A percentile compares a stretch with the other conserved stretches of the same genome.
These are phyloP conservation scores for Hypoxylon perforatum DNA, from an alignment of 495 filamentous ascomycete species.

Conservation along the genomic window DNA sequence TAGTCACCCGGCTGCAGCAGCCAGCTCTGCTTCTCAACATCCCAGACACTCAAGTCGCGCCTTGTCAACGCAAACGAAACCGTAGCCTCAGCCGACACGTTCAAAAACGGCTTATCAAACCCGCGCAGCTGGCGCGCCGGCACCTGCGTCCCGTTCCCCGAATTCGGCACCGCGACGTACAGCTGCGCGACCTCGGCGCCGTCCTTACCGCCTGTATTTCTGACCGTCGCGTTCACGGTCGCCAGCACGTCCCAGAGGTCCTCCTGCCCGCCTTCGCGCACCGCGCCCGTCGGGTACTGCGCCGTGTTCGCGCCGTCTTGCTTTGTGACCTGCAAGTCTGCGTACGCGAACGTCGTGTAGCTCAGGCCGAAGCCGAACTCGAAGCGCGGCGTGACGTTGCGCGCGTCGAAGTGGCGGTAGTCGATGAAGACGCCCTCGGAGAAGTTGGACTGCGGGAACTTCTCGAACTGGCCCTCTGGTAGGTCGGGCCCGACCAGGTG, in stretches of 20 bases:
- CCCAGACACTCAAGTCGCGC: slow-evolving; percentile 74
- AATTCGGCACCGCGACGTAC: slow-evolving; percentile 70
- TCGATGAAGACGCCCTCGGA: slow-evolving; percentile 67
- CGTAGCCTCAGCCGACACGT: slow-evolving; percentile 50
- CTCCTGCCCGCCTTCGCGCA: slow-evolving; percentile 64
- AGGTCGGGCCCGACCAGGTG: slow-evolving; percentile 29
- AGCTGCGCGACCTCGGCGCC: slow-evolving; percentile 70
- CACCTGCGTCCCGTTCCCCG: slow-evolving; percentile 19
- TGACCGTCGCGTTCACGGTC: slow-evolving; percentile 58
- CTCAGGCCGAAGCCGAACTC: slow-evolving; percentile 73
- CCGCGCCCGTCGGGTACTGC: slow-evolving; percentile 48
- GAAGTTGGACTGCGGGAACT: slow-evolving; percentile 62
- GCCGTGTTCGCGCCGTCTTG: slow-evolving; percentile 35
- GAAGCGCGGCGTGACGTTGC: slow-evolving; percentile 66
- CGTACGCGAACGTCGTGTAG: slow-evolving; percentile 68
- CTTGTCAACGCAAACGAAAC: slow-evolving; percentile 68
- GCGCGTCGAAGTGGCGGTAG: slow-evolving; percentile 66
- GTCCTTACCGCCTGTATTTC: slow-evolving; percentile 62
- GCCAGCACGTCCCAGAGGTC: slow-evolving; percentile 68
- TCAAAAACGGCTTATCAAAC: slow-evolving; percentile 69
- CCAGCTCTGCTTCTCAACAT: slow-evolving; percentile 69
- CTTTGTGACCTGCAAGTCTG: slow-evolving; percentile 47
- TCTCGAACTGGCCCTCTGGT: slow-evolving; percentile 29
- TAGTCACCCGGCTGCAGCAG: slow-evolving; percentile 56
- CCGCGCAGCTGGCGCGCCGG: slow-evolving; percentile 71